These are phyloP conservation scores for Podospora sp. DNA, from an alignment of 495 filamentous ascomycete genomes.

Conservation along the genomic window DNA sequence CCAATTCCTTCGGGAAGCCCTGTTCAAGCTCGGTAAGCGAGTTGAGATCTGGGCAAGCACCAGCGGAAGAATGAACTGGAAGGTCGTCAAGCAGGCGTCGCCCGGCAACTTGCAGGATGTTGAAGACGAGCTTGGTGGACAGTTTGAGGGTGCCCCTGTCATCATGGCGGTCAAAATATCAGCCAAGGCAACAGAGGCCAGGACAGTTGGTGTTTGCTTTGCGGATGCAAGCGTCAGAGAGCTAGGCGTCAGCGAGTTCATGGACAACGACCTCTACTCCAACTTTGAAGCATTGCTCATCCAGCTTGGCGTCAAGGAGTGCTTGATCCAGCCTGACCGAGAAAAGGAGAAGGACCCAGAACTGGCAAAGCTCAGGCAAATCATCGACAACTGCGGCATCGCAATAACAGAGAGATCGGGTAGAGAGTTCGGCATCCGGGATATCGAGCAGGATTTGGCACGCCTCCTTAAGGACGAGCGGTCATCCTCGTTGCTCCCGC, in stretches of 20 bases:
- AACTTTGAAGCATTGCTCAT: constrained; percentile 97
- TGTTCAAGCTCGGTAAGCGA: constrained; percentile 86
- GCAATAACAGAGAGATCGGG: constrained; percentile 77
- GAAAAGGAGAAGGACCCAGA: constrained; percentile 82
- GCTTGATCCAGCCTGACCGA: constrained; percentile 74
- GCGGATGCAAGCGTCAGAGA: constrained; percentile 96
- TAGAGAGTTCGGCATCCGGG: constrained; percentile 81
- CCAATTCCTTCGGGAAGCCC: constrained; percentile 91
- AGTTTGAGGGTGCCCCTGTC: constrained; percentile 86
- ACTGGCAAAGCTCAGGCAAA: constrained; percentile 79
- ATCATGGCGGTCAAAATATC: constrained; percentile 93
- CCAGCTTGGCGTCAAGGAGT: constrained; percentile 94
- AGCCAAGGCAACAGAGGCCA: constrained; percentile 78
- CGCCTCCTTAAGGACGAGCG: constrained; percentile 84
- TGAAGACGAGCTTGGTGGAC: constrained; percentile 90
- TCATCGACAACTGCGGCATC: constrained; percentile 89
- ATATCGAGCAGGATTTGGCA: constrained; percentile 95
- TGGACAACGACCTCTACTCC: constrained; percentile 97
- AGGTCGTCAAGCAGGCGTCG: constrained; percentile 84
- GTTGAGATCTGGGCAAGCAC: constrained; percentile 85
- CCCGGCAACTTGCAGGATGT: constrained; percentile 97
- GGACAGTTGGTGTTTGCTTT: constrained; percentile 93
- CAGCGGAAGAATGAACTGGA: constrained; percentile 83
- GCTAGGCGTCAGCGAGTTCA: constrained; percentile 94
- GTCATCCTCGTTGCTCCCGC: constrained; percentile 73